Base-by-base conservation (phyloP, 108 stramenopile genomes). In the Skeletonema tropicum region DNA sequence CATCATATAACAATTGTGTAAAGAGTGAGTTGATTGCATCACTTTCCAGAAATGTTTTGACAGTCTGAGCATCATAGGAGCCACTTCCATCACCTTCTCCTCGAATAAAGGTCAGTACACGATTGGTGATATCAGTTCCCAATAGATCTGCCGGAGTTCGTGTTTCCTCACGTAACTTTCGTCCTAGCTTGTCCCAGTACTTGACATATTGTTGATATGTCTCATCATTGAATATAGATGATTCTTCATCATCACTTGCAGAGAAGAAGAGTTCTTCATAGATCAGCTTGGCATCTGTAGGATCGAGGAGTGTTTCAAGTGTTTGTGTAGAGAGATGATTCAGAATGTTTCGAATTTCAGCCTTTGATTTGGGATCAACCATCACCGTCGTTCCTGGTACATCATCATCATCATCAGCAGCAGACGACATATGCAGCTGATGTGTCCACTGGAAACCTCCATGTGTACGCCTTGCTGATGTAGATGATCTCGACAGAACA, bases 21-120 rank as follows among this genome's bases (percentile, higher is more conserved):
- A 90, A 88, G n/a, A 90, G 72, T 5, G 74, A 75, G 19, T 88
- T 88, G 59, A 90, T 70, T 7, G 89, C 89, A 58, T 88, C 87
- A 55, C 83, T 84, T 57, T 73, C 70, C 11, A 90, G 57, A 74
- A 90, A 90, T 12, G 89, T 64, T 15, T 67, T 73, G 45, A 90
- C 89, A 17, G 87, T 84, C 26, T 85, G 73, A 33, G 73, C 46
- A 73, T 90, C 89, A 61, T 90, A 90, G 3, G 59, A 59, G 21
- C 78, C 66, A 32, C 55, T 45, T 1, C 68, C 60, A 48, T 49
- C 55, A 58, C 45, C 21, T 58, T 78, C 71, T 35, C 77, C 81
- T 9, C 76, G 71, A 39, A 83, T 69, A 21, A 83, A 77, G 13
- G 74, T 59, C 32, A 89, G 64, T 3, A 89, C 59, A 11, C 77